These are phyloP conservation scores for Ophiocordyceps camponoti-saundersi DNA, from an alignment of 2,329 filamentous ascomycete genomes.

Conservation along the genomic window DNA sequence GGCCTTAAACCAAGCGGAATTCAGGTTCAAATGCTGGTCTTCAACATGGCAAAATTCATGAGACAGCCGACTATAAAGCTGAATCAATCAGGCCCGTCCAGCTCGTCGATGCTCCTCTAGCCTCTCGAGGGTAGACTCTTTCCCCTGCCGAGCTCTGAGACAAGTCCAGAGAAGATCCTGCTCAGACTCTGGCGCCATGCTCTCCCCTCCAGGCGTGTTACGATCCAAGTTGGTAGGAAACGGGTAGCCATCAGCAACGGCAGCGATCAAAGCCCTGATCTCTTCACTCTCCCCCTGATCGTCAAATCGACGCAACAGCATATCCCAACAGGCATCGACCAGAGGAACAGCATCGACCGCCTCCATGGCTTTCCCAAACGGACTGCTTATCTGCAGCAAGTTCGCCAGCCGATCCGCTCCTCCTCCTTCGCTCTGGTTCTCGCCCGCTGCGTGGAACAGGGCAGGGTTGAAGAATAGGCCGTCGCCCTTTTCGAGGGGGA, in stretches of 20 bases:
- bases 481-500: constrained; percentile 37
- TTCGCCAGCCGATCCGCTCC: constrained; percentile 34
- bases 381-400: constrained; percentile 41
- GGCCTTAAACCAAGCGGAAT: too few relatives aligned
- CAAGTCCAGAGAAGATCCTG: constrained; percentile 30
- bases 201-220: constrained; percentile 34
- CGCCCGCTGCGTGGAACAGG: constrained; percentile 44
- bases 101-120: constrained; percentile 10
- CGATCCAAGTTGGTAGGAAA: constrained; percentile 46
- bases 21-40: too few relatives aligned
- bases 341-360: constrained; percentile 30
- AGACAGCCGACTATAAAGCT: too few relatives aligned
- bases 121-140: constrained; percentile 19
- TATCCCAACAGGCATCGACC: constrained; percentile 26
- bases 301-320: constrained; percentile 14
- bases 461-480: constrained; percentile 48
- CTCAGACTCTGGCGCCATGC: constrained; percentile 44
- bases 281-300: constrained; percentile 19
- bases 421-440: constrained; percentile 28
- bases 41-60: too few relatives aligned
- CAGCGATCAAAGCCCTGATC: constrained; percentile 28
- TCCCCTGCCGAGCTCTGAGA: constrained; percentile 22
- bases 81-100: too few relatives aligned
- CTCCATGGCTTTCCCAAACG: constrained; percentile 50
- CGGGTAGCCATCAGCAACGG: constrained; percentile 40